phyloP scores from a whole-genome alignment of 2,329 filamentous ascomycete species.

The Aureobasidium sp. region DNA sequence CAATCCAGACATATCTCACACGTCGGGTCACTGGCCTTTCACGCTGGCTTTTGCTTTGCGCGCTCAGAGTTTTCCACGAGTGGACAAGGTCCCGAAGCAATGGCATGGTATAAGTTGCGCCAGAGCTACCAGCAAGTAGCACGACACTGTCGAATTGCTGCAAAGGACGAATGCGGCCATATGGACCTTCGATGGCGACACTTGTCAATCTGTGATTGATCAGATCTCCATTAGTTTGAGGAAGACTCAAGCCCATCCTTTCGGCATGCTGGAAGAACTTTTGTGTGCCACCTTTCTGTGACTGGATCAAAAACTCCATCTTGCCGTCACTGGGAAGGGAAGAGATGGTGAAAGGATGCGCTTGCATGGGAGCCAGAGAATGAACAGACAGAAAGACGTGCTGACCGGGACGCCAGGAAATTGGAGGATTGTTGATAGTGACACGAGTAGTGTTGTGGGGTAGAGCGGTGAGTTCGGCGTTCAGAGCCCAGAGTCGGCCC shows the following conservation, averaged over 20 bases:
- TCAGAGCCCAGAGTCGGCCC: constrained; percentile 17
- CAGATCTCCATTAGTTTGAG: constrained; percentile 7
- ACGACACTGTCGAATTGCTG: constrained; percentile 56
- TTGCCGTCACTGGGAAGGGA: constrained; percentile 49
- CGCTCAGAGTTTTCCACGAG: constrained; percentile 27
- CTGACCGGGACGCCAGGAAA: constrained; percentile 56
- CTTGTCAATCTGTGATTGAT: neutral
- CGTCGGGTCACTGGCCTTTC: constrained; percentile 37
- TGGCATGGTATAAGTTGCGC: constrained; percentile 52
- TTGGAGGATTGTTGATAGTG: constrained; percentile 48
- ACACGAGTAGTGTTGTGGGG: constrained; percentile 51
- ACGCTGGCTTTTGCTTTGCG: constrained; percentile 21
- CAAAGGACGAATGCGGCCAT: constrained; percentile 31
- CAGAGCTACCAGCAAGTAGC: constrained; percentile 54
- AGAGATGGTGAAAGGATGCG: constrained; percentile 59
- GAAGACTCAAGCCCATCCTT: constrained; percentile 35
- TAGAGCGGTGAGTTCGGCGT: constrained; percentile 32
- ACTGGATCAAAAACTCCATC: constrained; percentile 51
- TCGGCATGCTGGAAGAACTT: constrained; percentile 47
- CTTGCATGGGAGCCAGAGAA: constrained; percentile 50
- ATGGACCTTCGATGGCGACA: constrained; percentile 25
- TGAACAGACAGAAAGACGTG: constrained; percentile 57
- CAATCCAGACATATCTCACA: constrained; percentile 52
- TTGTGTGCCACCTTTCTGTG: constrained; percentile 47
- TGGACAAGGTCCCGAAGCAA: constrained; percentile 50